These are phyloP conservation scores for Boletellus sp. DNA, from an alignment of 768 basidiomycete species.

Conservation along the genomic window DNA sequence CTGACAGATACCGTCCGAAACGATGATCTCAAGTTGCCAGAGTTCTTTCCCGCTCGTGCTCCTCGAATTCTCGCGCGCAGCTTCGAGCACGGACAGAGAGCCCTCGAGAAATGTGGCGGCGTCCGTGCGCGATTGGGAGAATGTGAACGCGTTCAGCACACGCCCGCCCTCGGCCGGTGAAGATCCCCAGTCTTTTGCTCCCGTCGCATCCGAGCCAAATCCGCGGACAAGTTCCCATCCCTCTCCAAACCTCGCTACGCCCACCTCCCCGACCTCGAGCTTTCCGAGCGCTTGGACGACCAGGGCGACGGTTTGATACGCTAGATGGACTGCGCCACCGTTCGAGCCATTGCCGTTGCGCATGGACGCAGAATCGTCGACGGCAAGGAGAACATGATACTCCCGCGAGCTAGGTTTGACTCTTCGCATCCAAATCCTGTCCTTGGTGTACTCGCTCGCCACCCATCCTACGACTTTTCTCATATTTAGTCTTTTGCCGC, in stretches of 20 bases:
- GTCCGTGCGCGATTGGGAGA: conserved; percentile 87
- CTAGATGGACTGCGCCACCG: conserved; percentile 63
- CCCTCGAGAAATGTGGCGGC: conserved; percentile 78
- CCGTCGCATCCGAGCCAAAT: conserved; percentile 82
- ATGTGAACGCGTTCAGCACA: conserved; percentile 81
- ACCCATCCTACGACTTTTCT: conserved; percentile 98
- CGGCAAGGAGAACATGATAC: conserved; percentile 90
- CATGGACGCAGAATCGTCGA: conserved; percentile 98
- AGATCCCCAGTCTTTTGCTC: conserved; percentile 46
- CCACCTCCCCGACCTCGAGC: conserved; percentile 94
- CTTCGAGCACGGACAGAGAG: conserved; percentile 69
- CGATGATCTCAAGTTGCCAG: conserved; percentile 98
- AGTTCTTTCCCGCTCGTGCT: conserved; percentile 68
- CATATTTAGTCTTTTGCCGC: conserved; percentile 97
- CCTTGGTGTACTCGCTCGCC: conserved; percentile 97
- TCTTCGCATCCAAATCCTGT: conserved; percentile 97
- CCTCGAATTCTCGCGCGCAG: conserved; percentile 65
- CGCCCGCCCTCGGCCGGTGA: conserved; percentile 27
- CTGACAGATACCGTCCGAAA: conserved; percentile 98
- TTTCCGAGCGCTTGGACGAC: conserved; percentile 87
- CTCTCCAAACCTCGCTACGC: conserved; percentile 87
- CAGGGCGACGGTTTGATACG: conserved; percentile 89
- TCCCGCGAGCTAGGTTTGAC: conserved; percentile 92
- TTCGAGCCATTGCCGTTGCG: conserved; percentile 19
- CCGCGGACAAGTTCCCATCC: conserved; percentile 83